Evolutionary conservation across 225 moss, liverwort and hornwort species (phyloP), one percentile per base, ranked within the genome.

Genomic region (Thuidium tamariscinum): DNA sequence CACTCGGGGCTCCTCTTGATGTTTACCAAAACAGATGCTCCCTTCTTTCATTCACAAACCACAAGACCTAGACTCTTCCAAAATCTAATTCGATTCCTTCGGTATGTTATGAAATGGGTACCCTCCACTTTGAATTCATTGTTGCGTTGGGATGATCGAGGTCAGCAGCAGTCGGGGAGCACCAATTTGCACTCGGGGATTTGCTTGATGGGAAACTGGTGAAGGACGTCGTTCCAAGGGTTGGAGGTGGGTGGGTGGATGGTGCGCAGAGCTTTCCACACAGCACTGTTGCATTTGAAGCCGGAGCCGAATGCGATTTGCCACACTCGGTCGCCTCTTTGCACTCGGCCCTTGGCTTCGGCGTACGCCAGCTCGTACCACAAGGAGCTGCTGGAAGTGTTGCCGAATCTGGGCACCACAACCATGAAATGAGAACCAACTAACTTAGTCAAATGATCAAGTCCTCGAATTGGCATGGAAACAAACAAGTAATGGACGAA

Each of bases 231-330:
- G 13, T 44, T 86, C 93, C 93, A 93, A 3, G 91, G 90, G 86
- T 85, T 90, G 57, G 75, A 56, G 61, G 56, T 21, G 25, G 88
- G 86, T 21, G 93, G 86, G 9, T 64, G 37, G 6, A 93, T 82
- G 3, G 85, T 91, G 22, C 88, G 93, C 26, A 93, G 16, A 5
- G 91, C 93, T 60, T 59, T 83, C 93, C 93, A 93, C 68, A 91
- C 93, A 54, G 90, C 93, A 11, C 93, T 93, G 82, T 93, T 93
- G 88, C 93, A 93, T 46, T 93, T 93, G 81, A 93, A 93, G 8
- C 93, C 93, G 3, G 93, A 91, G 25, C 93, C 93, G 1, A 93
- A 93, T 1, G 90, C 93, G 13, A 93, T 93, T 68, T 93, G 93
- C 93, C 93, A 93, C 25, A 93, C 90, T 32, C 93, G 87, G 69